Evolutionary conservation across 164 flowering plant genomes (phyloP).

Genomic region (Stephania japonica): DNA sequence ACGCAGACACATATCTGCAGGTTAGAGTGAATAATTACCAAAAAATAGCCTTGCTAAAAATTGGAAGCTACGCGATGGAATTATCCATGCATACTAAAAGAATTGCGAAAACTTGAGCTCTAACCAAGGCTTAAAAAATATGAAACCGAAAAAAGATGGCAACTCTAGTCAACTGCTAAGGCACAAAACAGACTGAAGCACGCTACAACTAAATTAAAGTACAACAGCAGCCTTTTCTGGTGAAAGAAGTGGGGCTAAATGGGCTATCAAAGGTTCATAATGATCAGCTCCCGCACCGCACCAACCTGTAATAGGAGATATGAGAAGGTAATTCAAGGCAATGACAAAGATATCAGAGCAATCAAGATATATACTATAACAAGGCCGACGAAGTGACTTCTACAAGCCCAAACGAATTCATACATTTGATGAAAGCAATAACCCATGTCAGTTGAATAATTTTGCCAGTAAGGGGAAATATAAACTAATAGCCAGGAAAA

Average conservation of each 20-base stretch:
- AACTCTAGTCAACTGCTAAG: constrained; percentile 27
- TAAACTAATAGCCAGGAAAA: no score
- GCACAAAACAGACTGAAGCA: constrained; percentile 35
- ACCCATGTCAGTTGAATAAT: no score
- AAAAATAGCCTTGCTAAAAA: constrained; percentile 22
- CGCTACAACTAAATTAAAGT: constrained; percentile 45
- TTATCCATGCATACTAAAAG: constrained; percentile 25
- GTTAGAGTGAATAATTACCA: constrained; percentile 19
- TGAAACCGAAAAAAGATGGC: background rate
- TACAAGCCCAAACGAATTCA: no score
- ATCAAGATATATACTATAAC: background rate
- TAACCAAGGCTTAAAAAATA: constrained; percentile 2
- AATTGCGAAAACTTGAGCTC: constrained; percentile 26
- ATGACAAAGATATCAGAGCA: background rate
- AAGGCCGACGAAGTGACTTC: no score
- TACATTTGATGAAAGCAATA: no score
- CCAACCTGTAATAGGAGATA: constrained; percentile 54
- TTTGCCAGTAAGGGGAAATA: no score
- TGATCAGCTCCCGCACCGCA: constrained; percentile 98
- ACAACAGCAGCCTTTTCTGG: constrained; percentile 78
- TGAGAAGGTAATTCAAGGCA: background rate
- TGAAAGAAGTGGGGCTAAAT: constrained; percentile 41
- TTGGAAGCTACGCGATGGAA: constrained; percentile 17
- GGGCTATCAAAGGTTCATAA: constrained; percentile 87
- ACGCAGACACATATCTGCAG: constrained; percentile 25